Conservation (phyloP, 2,329 filamentous ascomycete genomes). For the Periconia sp. region DNA sequence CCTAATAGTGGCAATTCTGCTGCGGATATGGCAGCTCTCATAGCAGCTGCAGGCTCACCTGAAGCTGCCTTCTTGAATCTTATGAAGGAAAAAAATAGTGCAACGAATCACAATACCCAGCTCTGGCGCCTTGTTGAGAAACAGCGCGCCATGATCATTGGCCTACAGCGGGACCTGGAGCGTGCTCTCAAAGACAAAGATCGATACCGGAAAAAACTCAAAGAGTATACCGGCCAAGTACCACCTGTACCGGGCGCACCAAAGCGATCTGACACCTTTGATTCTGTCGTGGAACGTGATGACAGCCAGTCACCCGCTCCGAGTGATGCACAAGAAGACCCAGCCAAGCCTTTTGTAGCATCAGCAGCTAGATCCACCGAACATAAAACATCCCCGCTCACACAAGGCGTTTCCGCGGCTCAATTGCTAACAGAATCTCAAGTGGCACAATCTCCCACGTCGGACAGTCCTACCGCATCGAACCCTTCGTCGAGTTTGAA, state of each 20-base stretch:
- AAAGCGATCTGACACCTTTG: slow-evolving; percentile 37
- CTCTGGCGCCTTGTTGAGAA: slow-evolving; percentile 96
- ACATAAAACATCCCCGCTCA: slow-evolving; percentile 25
- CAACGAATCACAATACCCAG: slow-evolving; percentile 85
- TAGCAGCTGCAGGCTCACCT: slow-evolving; percentile 75
- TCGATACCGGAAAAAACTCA: slow-evolving; percentile 85
- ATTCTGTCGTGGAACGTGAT: slow-evolving; percentile 38
- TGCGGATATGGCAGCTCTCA: slow-evolving; percentile 77
- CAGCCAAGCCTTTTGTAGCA: slow-evolving; percentile 18
- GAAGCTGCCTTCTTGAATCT: slow-evolving; percentile 88
- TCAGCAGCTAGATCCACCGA: slow-evolving; percentile 17
- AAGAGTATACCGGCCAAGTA: slow-evolving; percentile 64
- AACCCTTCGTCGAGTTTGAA: slow-evolving; percentile 27
- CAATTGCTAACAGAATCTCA: slow-evolving; percentile 33
- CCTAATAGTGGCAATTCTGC: slow-evolving; percentile 51
- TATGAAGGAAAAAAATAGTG: slow-evolving; percentile 86
- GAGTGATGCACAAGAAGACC: slow-evolving; percentile 34
- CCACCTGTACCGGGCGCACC: slow-evolving; percentile 38
- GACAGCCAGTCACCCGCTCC: slow-evolving; percentile 42
- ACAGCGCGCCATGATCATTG: slow-evolving; percentile 89
- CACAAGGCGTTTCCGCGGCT: slow-evolving; percentile 16
- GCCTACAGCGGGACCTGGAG: slow-evolving; percentile 92
- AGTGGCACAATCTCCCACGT: slow-evolving; percentile 34
- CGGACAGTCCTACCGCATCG: slow-evolving; percentile 24
- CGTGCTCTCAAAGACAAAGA: slow-evolving; percentile 92